Base-by-base conservation (phyloP, 164 flowering plant species). In the Piper betle region DNA sequence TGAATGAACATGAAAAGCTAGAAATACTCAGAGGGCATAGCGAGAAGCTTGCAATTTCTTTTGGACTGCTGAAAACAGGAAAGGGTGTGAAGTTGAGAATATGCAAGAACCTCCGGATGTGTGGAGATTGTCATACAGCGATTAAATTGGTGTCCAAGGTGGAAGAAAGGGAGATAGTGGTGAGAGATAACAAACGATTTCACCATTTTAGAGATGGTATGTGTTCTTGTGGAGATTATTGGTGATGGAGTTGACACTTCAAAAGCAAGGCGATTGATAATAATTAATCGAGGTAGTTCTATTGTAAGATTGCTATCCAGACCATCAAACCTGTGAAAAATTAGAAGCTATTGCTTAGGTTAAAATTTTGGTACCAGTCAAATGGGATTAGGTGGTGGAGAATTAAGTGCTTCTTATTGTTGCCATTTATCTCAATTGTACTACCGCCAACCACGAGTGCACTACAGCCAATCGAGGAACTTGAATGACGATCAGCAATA, bases 221-320 rank as follows among this genome's bases (percentile, higher is more conserved):
- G 18, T 84, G 89, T 70, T 84, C 86, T 20, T 84, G 86, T 74
- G 76, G 82, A 48, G 84, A 84, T 69, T 79, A 79, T 65, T 84
- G 84, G 86, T 84, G 60, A 61, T 40, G 40, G 8, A 37, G 43
- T 53, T 42, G 46, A 2, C 6, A 10, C 15, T 46, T 3, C 50
- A 46, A 5, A 46, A 15, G 15, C 0, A 10, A 9, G 12, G 50
- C 33, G 33, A 25, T 25, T 25, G 33, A 25, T 25, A 25, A 25
- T 25, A 25, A 25, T 25, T 25, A 2, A 1, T 25, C 33, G 33
- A 25, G 33, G 33, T 25, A 25, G 33, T 25, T 25, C 33, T 25
- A 25, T 25, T 25, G 33, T 25, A 25, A 25, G 33, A 1, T 25
- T 25, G 2, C 2, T 25, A 25, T 25, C 33, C 33, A 2, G 33